These are phyloP conservation scores for Mortierella sp. DNA, from an alignment of 371 early-diverging fungal species.

Conservation along the genomic window DNA sequence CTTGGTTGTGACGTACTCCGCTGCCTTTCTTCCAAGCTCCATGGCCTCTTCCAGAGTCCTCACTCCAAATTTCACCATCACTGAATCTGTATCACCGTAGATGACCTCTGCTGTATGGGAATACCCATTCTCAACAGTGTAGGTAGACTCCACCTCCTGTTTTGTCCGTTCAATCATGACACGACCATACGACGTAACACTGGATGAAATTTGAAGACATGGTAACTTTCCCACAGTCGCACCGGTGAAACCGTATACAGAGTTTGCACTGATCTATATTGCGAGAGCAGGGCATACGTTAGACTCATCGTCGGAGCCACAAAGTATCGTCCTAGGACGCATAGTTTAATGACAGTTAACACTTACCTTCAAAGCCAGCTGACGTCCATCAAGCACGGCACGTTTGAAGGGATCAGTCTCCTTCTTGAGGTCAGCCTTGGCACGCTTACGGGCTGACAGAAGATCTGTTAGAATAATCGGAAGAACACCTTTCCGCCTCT, in stretches of 20 bases:
- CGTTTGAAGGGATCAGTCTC: slow-evolving; percentile 95
- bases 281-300: neutral
- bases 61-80: slow-evolving; percentile 99
- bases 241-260: slow-evolving; percentile 99
- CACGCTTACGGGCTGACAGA: slow-evolving; percentile 95
- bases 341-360: neutral
- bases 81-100: slow-evolving; percentile 99
- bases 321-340: neutral
- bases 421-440: slow-evolving; percentile 94
- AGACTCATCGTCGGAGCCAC: no score
- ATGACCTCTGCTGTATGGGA: slow-evolving; percentile 93
- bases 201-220: slow-evolving; percentile 98
- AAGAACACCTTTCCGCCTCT: slow-evolving; percentile 89
- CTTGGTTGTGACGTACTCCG: slow-evolving; percentile 85
- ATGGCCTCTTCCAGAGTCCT: slow-evolving; percentile 86
- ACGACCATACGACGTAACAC: slow-evolving; percentile 98
- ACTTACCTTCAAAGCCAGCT: slow-evolving; percentile 94
- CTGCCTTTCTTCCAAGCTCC: slow-evolving; percentile 91
- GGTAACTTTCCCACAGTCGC: slow-evolving; percentile 98
- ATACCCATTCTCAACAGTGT: slow-evolving; percentile 88
- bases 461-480: slow-evolving; percentile 96
- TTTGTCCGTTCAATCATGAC: slow-evolving; percentile 98
- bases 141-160: slow-evolving; percentile 89
- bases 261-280: slow-evolving; percentile 95
- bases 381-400: slow-evolving; percentile 97